A percentile compares a stretch with the other conserved stretches of the same genome.
phyloP scores from a whole-genome alignment of 768 basidiomycete genomes.

The Pleurotus platypus region DNA sequence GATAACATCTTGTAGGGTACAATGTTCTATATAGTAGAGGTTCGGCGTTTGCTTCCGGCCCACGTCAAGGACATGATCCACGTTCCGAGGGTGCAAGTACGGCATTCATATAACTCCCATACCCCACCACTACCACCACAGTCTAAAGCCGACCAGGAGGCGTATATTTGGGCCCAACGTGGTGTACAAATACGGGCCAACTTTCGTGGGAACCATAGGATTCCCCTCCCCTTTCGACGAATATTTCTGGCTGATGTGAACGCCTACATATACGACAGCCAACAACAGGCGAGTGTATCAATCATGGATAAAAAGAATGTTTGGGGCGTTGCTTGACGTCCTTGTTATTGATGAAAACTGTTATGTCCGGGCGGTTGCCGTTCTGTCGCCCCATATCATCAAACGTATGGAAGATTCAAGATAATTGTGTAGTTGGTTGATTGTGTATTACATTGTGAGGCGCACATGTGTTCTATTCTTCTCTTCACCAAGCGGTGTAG shows the following conservation, averaged over 20 bases:
- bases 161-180: neutral
- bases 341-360: conserved; percentile 2
- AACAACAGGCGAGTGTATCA: neutral
- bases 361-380: no score
- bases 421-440: no score
- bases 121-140: neutral
- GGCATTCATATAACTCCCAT: neutral
- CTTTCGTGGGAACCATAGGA: neutral
- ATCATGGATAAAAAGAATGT: neutral
- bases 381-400: no score
- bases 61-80: conserved; percentile 2
- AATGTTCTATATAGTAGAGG: neutral
- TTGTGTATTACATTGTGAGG: no score
- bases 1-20: conserved; percentile 6
- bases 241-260: neutral
- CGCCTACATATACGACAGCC: neutral
- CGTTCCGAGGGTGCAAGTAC: conserved; percentile 6
- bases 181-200: neutral
- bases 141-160: neutral
- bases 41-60: neutral
- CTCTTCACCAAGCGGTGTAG: neutral
- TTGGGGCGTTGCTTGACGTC: neutral
- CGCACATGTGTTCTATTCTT: neutral
- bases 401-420: no score
- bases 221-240: neutral